Conservation (phyloP, 2,329 filamentous ascomycete species). For the Sporothrix curviconia region DNA sequence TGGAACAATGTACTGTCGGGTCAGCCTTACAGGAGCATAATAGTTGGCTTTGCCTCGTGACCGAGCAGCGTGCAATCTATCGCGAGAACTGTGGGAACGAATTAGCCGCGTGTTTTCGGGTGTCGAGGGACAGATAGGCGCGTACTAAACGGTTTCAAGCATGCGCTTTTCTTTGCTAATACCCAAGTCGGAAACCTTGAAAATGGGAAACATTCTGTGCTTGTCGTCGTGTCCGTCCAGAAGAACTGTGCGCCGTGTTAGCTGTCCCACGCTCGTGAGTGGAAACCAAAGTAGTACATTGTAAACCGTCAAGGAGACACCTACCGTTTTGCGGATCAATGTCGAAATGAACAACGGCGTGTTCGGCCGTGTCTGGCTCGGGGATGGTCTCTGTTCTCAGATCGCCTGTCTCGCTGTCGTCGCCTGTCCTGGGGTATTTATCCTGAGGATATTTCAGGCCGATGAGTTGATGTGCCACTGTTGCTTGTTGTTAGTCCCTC, state of each 20-base stretch:
- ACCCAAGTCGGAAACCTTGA: background rate
- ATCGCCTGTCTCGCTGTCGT: background rate
- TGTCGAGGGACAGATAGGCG: no score
- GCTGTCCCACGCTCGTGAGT: no score
- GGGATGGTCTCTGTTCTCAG: background rate
- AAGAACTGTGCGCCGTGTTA: background rate
- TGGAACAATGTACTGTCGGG: background rate
- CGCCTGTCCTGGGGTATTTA: background rate
- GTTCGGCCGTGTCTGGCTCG: background rate
- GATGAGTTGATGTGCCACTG: conserved; percentile 6
- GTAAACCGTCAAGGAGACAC: background rate
- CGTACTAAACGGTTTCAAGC: no score
- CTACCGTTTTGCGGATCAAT: conserved; percentile 14
- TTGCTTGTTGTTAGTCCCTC: background rate
- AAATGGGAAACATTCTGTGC: conserved; percentile 9
- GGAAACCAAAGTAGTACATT: no score
- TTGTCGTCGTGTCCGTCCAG: background rate
- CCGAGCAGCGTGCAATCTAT: no score
- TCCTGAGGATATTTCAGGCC: conserved; percentile 4
- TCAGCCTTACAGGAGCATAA: background rate
- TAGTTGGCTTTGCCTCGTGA: background rate
- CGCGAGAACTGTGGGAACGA: no score
- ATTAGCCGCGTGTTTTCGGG: no score
- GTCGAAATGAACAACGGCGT: conserved; percentile 13
- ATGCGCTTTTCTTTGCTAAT: no score